Conservation (phyloP, 2,329 filamentous ascomycete genomes). For the Microdochium bolleyi region DNA sequence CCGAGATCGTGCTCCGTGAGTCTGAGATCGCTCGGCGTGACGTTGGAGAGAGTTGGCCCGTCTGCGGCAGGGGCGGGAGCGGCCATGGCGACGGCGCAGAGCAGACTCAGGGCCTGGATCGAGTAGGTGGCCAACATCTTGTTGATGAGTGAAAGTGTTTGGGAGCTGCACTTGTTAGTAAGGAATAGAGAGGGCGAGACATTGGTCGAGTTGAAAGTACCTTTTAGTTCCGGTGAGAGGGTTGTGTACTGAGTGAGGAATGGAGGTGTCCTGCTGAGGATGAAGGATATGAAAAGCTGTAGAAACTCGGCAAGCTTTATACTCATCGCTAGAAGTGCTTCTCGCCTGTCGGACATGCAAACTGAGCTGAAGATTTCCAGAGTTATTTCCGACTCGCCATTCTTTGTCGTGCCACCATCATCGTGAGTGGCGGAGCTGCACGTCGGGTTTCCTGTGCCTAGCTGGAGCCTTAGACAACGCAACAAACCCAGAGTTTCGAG, state of each 20-base stretch:
- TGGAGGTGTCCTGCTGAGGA: background rate
- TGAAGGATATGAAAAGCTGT: background rate
- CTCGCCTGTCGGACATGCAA: background rate
- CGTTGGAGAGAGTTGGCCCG: background rate
- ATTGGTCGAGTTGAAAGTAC: background rate
- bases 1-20: background rate
- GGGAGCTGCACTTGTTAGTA: background rate
- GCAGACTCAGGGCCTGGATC: background rate
- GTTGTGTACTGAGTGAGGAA: background rate
- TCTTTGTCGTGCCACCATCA: background rate
- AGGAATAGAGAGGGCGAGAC: background rate
- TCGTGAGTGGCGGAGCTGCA: background rate
- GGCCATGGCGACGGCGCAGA: background rate
- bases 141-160: background rate
- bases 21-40: background rate
- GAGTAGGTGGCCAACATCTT: background rate
- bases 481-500: no score
- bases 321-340: background rate
- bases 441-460: background rate
- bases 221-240: background rate
- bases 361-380: background rate
- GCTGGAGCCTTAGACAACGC: background rate
- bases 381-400: background rate
- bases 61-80: background rate
- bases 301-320: background rate